Conservation (phyloP, 73 alveolate species). For the Paramecium biaurelia region DNA sequence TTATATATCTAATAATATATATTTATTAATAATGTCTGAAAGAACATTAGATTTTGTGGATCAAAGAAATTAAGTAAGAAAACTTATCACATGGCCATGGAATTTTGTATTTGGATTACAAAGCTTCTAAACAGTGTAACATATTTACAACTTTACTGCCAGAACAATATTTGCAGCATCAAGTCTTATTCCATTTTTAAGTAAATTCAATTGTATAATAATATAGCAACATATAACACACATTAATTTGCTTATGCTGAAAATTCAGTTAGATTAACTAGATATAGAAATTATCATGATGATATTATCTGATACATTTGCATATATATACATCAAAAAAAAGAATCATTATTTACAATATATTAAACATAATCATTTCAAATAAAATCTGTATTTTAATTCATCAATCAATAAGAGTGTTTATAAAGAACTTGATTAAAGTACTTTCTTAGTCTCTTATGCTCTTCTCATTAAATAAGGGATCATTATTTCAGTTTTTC, state of each 20-base stretch:
- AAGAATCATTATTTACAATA: not conserved
- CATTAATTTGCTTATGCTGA: not conserved
- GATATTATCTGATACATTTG: not conserved
- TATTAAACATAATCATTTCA: constrained; percentile 31
- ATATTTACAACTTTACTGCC: constrained; percentile 28
- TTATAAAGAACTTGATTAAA: constrained; percentile 30
- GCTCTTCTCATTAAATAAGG: constrained; percentile 68
- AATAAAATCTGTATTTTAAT: constrained; percentile 47
- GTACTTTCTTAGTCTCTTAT: constrained; percentile 50
- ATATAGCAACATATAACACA: not conserved
- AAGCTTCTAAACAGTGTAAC: not conserved
- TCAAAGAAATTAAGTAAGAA: not conserved
- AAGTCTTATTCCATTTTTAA: not conserved
- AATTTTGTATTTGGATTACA: constrained; percentile 2
- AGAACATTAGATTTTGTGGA: constrained; percentile 28
- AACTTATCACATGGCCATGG: constrained; percentile 9
- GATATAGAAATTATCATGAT: not conserved
- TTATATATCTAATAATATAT: not conserved
- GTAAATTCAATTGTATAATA: not conserved
- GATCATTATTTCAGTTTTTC: constrained; percentile 62
- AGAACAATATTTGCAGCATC: not conserved
- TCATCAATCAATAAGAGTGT: constrained; percentile 51
- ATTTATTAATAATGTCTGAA: constrained; percentile 19
- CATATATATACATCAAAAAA: not conserved
- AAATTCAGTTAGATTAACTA: constrained; percentile 6